A percentile compares a stretch with the other conserved stretches of the same genome.
phyloP scores from a whole-genome alignment of 2,329 filamentous ascomycete species.

The Arthrobotrys iridis region DNA sequence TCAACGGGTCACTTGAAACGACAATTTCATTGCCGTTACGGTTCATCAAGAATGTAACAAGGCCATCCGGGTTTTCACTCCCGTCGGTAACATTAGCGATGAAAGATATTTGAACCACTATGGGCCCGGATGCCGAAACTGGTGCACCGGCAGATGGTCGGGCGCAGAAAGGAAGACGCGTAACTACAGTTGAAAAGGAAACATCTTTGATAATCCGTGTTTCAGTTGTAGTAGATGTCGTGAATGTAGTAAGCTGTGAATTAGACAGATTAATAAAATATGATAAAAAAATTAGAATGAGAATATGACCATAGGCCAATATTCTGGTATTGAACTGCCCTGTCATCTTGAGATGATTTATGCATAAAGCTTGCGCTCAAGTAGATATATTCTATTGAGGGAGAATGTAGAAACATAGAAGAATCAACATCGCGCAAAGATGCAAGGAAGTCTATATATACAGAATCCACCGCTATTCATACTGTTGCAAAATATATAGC shows the following conservation, averaged over 20 bases:
- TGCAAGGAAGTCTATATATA: no score
- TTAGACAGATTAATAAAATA: neutral
- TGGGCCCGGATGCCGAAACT: neutral
- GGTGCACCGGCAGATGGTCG: neutral
- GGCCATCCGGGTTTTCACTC: neutral
- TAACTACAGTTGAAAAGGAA: neutral
- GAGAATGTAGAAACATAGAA: no score
- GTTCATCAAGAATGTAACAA: neutral
- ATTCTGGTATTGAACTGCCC: neutral
- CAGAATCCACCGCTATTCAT: no score
- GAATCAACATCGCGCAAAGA: no score
- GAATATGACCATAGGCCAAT: neutral
- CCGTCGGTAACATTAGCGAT: neutral
- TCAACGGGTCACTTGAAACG: neutral
- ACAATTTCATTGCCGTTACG: neutral
- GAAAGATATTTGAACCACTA: conserved; percentile 4
- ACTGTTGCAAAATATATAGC: no score
- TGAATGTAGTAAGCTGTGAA: neutral
- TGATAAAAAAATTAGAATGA: neutral
- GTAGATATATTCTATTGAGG: no score
- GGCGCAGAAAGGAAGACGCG: neutral
- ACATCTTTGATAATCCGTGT: conserved; percentile 3
- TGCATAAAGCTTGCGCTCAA: no score
- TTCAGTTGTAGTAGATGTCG: neutral
- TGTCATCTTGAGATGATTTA: neutral